A percentile compares a stretch with the other conserved stretches of the same genome.
phyloP scores from a whole-genome alignment of 441 rosid genomes.

The Jatropha podagrica region DNA sequence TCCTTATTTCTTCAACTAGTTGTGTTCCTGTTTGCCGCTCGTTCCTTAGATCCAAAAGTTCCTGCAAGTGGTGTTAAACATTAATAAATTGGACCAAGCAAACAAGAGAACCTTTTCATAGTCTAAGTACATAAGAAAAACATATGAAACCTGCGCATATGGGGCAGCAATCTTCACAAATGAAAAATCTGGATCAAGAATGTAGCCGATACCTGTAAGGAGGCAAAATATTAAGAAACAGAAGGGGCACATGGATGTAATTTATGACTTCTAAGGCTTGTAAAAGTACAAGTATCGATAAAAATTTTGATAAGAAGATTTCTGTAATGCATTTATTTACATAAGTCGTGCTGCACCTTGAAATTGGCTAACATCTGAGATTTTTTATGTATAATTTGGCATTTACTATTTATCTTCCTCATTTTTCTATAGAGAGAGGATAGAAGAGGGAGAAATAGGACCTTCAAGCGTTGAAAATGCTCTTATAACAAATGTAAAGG shows the following conservation, averaged over 20 bases:
- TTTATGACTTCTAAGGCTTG: background rate
- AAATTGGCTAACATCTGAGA: background rate
- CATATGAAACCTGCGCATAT: slow-evolving; percentile 70
- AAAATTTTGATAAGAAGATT: background rate
- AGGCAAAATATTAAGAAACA: slow-evolving; percentile 1
- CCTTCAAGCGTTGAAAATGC: slow-evolving; percentile 98
- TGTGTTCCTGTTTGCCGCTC: slow-evolving; percentile 53
- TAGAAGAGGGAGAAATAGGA: slow-evolving; percentile 26
- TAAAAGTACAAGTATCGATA: background rate
- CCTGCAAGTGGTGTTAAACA: slow-evolving; percentile 46
- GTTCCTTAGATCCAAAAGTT: slow-evolving; percentile 70
- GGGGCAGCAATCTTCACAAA: slow-evolving; percentile 90
- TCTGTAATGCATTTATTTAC: background rate
- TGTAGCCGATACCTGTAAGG: slow-evolving; percentile 79
- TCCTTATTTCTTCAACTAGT: slow-evolving; percentile 74
- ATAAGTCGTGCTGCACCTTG: background rate
- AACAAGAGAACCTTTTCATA: slow-evolving; percentile 5
- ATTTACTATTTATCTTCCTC: background rate
- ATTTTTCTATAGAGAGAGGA: background rate
- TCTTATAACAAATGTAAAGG: slow-evolving; percentile 81
- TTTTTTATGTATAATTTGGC: background rate
- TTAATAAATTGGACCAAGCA: slow-evolving; percentile 12
- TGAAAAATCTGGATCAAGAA: slow-evolving; percentile 81
- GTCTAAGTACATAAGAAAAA: background rate
- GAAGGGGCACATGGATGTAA: background rate